Percentiles rank a stretch among this genome's conserved stretches.
These are phyloP conservation scores for Avena sativa DNA, from an alignment of 176 grass and related monocot species.

Conservation along the genomic window DNA sequence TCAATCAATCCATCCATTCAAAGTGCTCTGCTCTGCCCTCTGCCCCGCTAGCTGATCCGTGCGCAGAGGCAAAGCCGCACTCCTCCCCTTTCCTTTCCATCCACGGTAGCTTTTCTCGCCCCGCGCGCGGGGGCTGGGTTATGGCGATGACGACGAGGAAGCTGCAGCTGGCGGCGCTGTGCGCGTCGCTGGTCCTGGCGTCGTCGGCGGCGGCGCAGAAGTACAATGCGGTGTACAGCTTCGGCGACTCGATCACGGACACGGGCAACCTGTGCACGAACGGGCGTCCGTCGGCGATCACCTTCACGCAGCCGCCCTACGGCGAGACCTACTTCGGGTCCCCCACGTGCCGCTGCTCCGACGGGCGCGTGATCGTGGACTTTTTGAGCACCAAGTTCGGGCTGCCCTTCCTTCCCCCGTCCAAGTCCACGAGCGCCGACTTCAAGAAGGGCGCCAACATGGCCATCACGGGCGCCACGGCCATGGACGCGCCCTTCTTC, in stretches of 20 bases:
- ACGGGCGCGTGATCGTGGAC: slow-evolving; percentile 71
- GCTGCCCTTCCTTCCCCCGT: slow-evolving; percentile 65
- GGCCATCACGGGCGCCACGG: slow-evolving; percentile 69
- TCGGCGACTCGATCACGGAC: slow-evolving; percentile 81
- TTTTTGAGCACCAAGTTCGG: slow-evolving; percentile 56
- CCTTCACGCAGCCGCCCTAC: slow-evolving; percentile 73
- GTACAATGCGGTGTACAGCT: slow-evolving; percentile 79
- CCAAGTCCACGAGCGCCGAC: slow-evolving; percentile 53
- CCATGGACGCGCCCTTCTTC: slow-evolving; percentile 70
- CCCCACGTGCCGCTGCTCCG: slow-evolving; percentile 67
- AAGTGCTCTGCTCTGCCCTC: slow-evolving; percentile 15
- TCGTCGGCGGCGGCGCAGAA: slow-evolving; percentile 48
- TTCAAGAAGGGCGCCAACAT: slow-evolving; percentile 75
- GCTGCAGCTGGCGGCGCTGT: slow-evolving; percentile 3
- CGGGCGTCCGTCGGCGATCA: slow-evolving; percentile 56
- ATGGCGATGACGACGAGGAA: not conserved
- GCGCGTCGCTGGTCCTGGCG: not conserved
- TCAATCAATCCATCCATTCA: slow-evolving; percentile 10
- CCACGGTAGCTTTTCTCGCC: not conserved
- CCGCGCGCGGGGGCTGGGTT: too few relatives aligned
- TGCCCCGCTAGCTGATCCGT: not conserved
- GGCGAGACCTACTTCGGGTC: slow-evolving; percentile 73
- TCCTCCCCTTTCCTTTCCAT: not conserved
- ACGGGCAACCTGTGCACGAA: slow-evolving; percentile 73
- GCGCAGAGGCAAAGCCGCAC: not conserved